phyloP scores from a whole-genome alignment of 148 eudicot genomes.

The Hydrangea macrophylla region DNA sequence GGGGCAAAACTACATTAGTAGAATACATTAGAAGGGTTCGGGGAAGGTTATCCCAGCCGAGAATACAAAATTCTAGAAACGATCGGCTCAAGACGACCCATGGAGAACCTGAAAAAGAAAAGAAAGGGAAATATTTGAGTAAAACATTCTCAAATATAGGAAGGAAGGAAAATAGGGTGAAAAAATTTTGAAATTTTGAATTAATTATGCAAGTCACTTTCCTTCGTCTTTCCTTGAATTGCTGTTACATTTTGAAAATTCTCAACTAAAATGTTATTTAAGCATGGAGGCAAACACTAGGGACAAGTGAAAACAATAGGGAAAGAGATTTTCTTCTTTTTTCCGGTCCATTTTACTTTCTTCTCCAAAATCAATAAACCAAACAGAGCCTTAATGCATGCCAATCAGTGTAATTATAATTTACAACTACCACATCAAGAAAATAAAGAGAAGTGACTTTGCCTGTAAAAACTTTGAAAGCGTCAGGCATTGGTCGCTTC shows the following conservation, averaged over 20 bases:
- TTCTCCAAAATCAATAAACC: no score
- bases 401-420: background rate
- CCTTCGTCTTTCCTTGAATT: no score
- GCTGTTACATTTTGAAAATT: no score
- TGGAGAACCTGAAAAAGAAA: constrained; percentile 66
- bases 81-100: constrained; percentile 78
- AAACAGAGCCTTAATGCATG: background rate
- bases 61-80: constrained; percentile 65
- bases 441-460: constrained; percentile 17
- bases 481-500: constrained; percentile 74
- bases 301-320: no score
- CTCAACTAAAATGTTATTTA: no score
- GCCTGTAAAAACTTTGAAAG: constrained; percentile 90
- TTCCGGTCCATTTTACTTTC: no score
- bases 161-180: no score
- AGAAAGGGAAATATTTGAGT: constrained; percentile 1
- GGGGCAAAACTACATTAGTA: constrained; percentile 66
- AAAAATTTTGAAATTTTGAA: no score
- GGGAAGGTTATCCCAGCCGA: constrained; percentile 97
- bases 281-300: no score
- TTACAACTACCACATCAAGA: background rate
- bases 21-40: constrained; percentile 82
- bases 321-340: no score
- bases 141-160: background rate
- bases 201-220: no score